These are phyloP conservation scores for Cinnamomum chago DNA, from an alignment of 164 flowering plant species.

Conservation along the genomic window DNA sequence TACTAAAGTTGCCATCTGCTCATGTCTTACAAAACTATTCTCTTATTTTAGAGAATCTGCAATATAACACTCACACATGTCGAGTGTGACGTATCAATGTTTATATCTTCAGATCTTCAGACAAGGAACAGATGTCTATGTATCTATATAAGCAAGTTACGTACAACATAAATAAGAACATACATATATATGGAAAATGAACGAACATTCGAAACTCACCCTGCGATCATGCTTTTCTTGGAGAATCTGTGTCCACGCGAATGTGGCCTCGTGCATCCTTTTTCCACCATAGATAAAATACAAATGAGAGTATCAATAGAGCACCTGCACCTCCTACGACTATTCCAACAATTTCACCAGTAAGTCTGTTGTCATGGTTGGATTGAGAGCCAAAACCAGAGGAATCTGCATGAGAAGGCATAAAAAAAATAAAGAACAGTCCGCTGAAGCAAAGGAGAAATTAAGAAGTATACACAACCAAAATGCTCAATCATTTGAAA, in stretches of 20 bases:
- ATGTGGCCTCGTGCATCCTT: slow-evolving; percentile 24
- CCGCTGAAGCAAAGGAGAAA: neutral
- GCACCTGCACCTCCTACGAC: slow-evolving; percentile 31
- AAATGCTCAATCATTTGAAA: neutral
- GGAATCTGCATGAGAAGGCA: slow-evolving; percentile 15
- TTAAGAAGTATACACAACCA: neutral
- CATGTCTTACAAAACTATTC: too few species aligned
- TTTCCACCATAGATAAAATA: slow-evolving; percentile 35
- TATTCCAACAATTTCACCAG: slow-evolving; percentile 32
- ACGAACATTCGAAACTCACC: neutral
- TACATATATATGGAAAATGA: neutral
- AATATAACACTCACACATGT: too few species aligned
- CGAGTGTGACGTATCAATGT: too few species aligned
- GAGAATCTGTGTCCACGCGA: slow-evolving; percentile 29
- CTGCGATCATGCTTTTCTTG: slow-evolving; percentile 16
- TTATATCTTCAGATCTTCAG: too few species aligned
- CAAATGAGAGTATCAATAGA: slow-evolving; percentile 23
- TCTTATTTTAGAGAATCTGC: too few species aligned
- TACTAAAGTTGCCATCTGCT: too few species aligned
- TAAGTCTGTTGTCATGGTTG: slow-evolving; percentile 15
- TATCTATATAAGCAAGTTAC: too few species aligned
- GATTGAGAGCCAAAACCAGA: slow-evolving; percentile 16
- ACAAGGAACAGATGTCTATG: too few species aligned
- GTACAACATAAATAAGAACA: too few species aligned
- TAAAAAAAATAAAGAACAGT: neutral